phyloP scores from a whole-genome alignment of 495 filamentous ascomycete genomes.

The Friedmanniomyces endolithicus region DNA sequence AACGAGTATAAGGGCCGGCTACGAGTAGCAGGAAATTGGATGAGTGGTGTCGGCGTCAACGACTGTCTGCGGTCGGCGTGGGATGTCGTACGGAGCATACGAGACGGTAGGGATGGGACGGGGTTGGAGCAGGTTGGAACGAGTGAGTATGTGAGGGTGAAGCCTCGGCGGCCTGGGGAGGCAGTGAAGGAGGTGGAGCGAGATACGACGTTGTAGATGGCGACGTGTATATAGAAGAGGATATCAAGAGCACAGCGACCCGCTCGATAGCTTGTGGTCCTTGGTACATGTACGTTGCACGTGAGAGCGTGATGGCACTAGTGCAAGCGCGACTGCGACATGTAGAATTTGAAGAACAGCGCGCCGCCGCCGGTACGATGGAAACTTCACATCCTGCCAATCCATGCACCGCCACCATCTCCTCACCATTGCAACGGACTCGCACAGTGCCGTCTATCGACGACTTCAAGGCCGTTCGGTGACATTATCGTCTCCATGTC shows the following conservation, averaged over 20 bases:
- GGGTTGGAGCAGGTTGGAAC: constrained; percentile 18
- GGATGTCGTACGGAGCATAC: constrained; percentile 32
- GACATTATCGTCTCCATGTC: background rate
- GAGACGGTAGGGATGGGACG: constrained; percentile 15
- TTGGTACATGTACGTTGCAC: background rate
- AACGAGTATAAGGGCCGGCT: constrained; percentile 49
- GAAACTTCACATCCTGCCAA: background rate
- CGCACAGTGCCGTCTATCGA: background rate
- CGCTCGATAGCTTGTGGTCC: too few species aligned
- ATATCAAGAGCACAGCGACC: background rate
- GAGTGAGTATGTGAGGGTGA: constrained; percentile 12
- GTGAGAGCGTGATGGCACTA: background rate
- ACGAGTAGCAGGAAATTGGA: constrained; percentile 69
- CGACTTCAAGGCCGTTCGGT: background rate
- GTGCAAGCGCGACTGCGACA: background rate
- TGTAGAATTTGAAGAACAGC: background rate
- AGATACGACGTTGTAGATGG: background rate
- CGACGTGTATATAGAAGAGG: background rate
- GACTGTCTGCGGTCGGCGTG: constrained; percentile 48
- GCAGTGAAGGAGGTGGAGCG: background rate
- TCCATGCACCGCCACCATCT: background rate
- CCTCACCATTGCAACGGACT: background rate
- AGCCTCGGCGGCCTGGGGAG: constrained; percentile 4
- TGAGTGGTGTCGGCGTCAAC: constrained; percentile 49
- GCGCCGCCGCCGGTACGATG: too few species aligned